phyloP scores from a whole-genome alignment of 768 basidiomycete species.

The Pisolithus orientalis region DNA sequence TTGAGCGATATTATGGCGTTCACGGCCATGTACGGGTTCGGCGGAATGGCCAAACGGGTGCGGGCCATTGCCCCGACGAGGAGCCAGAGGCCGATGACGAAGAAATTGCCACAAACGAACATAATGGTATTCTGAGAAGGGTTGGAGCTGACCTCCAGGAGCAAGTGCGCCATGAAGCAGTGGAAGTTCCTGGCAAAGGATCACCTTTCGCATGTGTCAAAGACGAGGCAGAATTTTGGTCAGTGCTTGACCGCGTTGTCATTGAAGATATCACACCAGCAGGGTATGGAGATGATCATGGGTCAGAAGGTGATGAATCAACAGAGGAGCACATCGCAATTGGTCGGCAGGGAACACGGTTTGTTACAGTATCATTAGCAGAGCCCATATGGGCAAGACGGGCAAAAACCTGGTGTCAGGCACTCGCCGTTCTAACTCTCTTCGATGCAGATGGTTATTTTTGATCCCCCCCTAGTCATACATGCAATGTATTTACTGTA shows the following conservation, averaged over 20 bases:
- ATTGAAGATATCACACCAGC: neutral
- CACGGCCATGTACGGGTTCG: neutral
- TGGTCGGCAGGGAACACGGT: neutral
- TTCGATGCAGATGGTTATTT: neutral
- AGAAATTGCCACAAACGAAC: neutral
- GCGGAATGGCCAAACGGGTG: conserved; percentile 5
- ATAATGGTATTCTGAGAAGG: neutral
- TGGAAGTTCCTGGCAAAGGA: neutral
- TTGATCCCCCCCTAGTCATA: no score
- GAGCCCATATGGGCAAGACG: conserved; percentile 10
- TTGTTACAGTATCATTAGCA: conserved; percentile 7
- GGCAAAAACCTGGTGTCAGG: conserved; percentile 12
- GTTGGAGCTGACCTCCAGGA: neutral
- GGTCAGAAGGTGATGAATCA: conserved; percentile 3
- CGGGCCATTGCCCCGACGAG: conserved; percentile 6
- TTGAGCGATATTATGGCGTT: conserved; percentile 11
- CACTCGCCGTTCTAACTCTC: conserved; percentile 4
- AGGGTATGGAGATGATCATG: conserved; percentile 8
- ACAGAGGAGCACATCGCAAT: neutral
- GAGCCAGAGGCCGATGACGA: conserved; percentile 1
- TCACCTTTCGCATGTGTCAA: conserved; percentile 6
- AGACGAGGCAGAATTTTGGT: neutral
- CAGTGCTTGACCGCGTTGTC: neutral
- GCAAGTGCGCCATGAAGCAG: neutral
- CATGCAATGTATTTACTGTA: no score